Evolutionary conservation across 164 flowering plant species (phyloP).

Genomic region (Macadamia tetraphylla): DNA sequence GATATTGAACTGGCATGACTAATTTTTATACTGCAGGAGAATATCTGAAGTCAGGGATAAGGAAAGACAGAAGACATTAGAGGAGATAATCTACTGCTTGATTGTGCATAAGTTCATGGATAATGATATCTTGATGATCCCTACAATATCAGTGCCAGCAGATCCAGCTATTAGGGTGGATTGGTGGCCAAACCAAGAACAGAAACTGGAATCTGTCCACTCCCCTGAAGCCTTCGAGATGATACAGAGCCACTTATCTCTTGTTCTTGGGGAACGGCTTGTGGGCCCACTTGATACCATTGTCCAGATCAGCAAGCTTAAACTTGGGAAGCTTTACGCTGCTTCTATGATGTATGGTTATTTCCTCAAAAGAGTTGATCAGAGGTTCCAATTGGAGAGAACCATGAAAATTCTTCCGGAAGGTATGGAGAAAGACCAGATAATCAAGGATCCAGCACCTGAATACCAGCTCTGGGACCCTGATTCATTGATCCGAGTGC

Average conservation of each 20-base stretch:
- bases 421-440: slow-evolving; percentile 30
- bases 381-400: slow-evolving; percentile 80
- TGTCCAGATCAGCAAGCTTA: slow-evolving; percentile 75
- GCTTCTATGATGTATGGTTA: slow-evolving; percentile 97
- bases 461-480: slow-evolving; percentile 60
- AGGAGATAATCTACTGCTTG: slow-evolving; percentile 80
- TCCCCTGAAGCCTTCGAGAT: slow-evolving; percentile 88
- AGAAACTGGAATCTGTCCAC: slow-evolving; percentile 67
- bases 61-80: slow-evolving; percentile 57
- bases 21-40: slow-evolving; percentile 51
- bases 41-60: slow-evolving; percentile 81
- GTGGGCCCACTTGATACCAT: slow-evolving; percentile 60
- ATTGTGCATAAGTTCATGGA: slow-evolving; percentile 71
- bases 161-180: slow-evolving; percentile 70
- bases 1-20: neutral
- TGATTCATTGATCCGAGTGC: slow-evolving; percentile 49
- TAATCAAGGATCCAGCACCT: slow-evolving; percentile 32
- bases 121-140: slow-evolving; percentile 62
- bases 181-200: slow-evolving; percentile 86
- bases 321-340: slow-evolving; percentile 93
- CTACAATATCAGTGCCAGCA: slow-evolving; percentile 46
- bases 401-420: slow-evolving; percentile 70
- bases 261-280: slow-evolving; percentile 67
- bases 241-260: slow-evolving; percentile 78
- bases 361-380: slow-evolving; percentile 83